Base-by-base conservation (phyloP, 2,329 filamentous ascomycete genomes). In the Paecilomyces dactylethromorphus region DNA sequence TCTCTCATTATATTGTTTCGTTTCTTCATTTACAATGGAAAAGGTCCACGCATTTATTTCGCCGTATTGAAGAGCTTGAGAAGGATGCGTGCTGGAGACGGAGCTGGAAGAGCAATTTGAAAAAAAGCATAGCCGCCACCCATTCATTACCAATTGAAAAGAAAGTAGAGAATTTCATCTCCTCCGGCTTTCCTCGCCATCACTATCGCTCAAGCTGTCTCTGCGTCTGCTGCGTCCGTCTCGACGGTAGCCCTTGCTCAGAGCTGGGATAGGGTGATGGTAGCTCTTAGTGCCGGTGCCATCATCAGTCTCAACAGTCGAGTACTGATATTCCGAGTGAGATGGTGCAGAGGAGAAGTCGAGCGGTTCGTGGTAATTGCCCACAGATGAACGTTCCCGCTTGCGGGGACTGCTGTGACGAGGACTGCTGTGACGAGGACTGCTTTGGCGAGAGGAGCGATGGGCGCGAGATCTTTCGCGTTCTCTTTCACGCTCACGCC, bases 131-230 rank as follows among this genome's bases (percentile, higher is more conserved):
- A 58, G n/a, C 24, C 13, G 2, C 13, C 2, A 21, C 52, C 13
- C 29, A 54, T 11, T 29, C 49, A 12, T 54, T 21, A 21, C 22
- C 50, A 57, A 21, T 51, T 54, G 18, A 58, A 10, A 15, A 18
- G 3, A 45, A 21, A 33, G 13, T 15, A 33, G 13, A 33, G 32
- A 18, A 45, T 6, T 45, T 45, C 10, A 45, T 45, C 39, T 45
- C 18, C 39, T 7, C n/a, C 67, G 65, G 56, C 68, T 73, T 54
- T 71, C 69, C 11, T 73, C 73, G 8, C 71, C 73, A 31, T 82
- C 81, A 62, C 80, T 82, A 62, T 84, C 82, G 66, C 81, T 83
- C 70, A 84, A 67, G 66, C 79, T 82, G 62, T 83, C 81, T 60
- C 81, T 75, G 52, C 81, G 69, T 18, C 74, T 71, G 39, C 78